These are phyloP conservation scores for Athelia sp. DNA, from an alignment of 1,284 basidiomycete genomes.

Conservation along the genomic window DNA sequence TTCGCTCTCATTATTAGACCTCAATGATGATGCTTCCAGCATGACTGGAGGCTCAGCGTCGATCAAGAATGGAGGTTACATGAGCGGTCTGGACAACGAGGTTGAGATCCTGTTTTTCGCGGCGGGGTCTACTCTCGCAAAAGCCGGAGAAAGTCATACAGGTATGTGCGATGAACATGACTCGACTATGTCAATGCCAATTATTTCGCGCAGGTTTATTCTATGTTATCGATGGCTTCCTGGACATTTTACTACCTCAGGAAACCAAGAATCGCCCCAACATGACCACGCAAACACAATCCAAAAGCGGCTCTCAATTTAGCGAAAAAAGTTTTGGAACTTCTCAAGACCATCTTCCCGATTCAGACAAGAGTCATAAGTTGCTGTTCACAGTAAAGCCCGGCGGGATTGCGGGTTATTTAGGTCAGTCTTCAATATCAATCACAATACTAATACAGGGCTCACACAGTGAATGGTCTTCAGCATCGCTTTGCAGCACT, in stretches of 20 bases:
- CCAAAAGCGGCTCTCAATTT: constrained; percentile 13
- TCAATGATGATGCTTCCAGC: constrained; percentile 64
- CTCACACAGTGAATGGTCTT: constrained; percentile 6
- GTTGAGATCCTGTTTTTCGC: constrained; percentile 94
- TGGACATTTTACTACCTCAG: constrained; percentile 82
- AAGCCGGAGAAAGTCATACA: constrained; percentile 86
- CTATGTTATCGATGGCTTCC: constrained; percentile 96
- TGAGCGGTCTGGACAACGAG: constrained; percentile 87
- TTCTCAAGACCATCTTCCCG: constrained; percentile 12
- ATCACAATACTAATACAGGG: background rate
- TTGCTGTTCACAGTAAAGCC: constrained; percentile 92
- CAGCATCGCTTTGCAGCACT: constrained; percentile 86
- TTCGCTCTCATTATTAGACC: constrained; percentile 78
- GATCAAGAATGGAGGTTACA: constrained; percentile 50
- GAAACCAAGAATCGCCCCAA: constrained; percentile 23
- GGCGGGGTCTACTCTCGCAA: constrained; percentile 82
- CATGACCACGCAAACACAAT: constrained; percentile 17
- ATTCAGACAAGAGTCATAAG: constrained; percentile 36
- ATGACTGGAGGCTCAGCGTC: constrained; percentile 60
- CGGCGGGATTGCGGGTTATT: constrained; percentile 97
- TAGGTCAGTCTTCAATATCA: constrained; percentile 47
- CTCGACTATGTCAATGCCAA: background rate
- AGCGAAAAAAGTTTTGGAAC: constrained; percentile 18
- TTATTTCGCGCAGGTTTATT: constrained; percentile 64
- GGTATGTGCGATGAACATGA: constrained; percentile 35